A percentile compares a stretch with the other conserved stretches of the same genome.
Conservation (phyloP, 192 early-diverging fungal species). For the Cetraspora pellucida region DNA sequence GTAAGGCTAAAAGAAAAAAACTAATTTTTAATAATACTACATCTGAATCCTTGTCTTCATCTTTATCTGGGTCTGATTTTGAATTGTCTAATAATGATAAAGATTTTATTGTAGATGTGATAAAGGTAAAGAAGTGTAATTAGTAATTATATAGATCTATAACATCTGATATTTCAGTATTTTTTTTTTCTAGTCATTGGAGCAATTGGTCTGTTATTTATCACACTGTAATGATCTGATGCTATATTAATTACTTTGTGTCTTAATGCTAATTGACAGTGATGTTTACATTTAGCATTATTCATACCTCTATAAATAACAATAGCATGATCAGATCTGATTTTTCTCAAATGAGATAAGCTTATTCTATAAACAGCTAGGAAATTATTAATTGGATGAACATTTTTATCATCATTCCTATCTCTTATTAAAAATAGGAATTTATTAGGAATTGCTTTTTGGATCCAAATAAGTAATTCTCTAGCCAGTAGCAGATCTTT, state of each 20-base stretch:
- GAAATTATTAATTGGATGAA: too few species aligned
- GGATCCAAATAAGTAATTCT: conserved; percentile 11
- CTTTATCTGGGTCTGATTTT: neutral
- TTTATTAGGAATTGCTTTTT: conserved; percentile 7
- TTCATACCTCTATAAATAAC: conserved; percentile 12
- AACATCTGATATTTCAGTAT: neutral
- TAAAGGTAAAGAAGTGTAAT: conserved; percentile 16
- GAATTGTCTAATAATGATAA: neutral
- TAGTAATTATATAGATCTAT: neutral
- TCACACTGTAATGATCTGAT: conserved; percentile 19
- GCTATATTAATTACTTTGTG: neutral
- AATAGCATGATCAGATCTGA: conserved; percentile 6
- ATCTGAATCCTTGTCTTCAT: neutral
- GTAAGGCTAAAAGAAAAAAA: conserved; percentile 27
- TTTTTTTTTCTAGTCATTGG: neutral
- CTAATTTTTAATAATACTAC: conserved; percentile 6
- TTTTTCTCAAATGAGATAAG: neutral
- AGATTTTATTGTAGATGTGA: neutral
- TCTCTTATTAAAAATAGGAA: neutral
- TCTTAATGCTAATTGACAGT: neutral
- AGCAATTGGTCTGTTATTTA: neutral
- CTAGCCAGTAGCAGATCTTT: neutral
- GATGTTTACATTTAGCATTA: neutral
- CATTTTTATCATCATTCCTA: neutral
- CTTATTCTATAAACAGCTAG: conserved; percentile 9